phyloP scores from a whole-genome alignment of 441 rosid genomes.

The Kokia cookei region DNA sequence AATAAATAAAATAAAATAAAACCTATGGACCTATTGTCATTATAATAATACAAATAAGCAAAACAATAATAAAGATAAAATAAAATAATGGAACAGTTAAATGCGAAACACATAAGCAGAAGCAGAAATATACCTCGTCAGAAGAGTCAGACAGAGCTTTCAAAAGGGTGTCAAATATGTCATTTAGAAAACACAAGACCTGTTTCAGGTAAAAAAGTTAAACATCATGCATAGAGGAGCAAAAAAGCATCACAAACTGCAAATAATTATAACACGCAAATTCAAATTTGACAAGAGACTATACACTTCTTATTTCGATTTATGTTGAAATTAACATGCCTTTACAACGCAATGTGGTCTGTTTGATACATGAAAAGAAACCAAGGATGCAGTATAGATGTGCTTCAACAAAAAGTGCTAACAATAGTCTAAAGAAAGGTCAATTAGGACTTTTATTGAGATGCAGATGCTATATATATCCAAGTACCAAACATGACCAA shows the following conservation, averaged over 20 bases:
- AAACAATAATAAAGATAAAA: background rate
- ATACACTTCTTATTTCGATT: background rate
- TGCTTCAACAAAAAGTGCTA: background rate
- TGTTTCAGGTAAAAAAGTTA: constrained; percentile 33
- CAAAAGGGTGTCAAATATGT: constrained; percentile 87
- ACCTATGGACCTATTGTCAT: background rate
- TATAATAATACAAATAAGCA: background rate
- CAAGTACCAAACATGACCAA: background rate
- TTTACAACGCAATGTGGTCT: background rate
- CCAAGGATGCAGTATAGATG: background rate
- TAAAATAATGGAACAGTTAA: constrained; percentile 2
- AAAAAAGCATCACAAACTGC: background rate
- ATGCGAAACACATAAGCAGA: constrained; percentile 2
- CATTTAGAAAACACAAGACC: constrained; percentile 77
- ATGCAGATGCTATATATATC: background rate
- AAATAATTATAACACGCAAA: background rate
- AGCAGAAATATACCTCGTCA: constrained; percentile 60
- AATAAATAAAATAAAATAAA: background rate
- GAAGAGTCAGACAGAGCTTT: constrained; percentile 92
- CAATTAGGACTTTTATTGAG: background rate
- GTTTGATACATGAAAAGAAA: background rate
- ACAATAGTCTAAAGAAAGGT: background rate
- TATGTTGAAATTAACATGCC: constrained; percentile 2
- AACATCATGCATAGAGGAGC: constrained; percentile 1
- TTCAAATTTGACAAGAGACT: background rate